Percentiles rank a stretch among this genome's conserved stretches.
These are phyloP conservation scores for Umbelopsis isabellina DNA, from an alignment of 192 early-diverging fungal species.

Conservation along the genomic window DNA sequence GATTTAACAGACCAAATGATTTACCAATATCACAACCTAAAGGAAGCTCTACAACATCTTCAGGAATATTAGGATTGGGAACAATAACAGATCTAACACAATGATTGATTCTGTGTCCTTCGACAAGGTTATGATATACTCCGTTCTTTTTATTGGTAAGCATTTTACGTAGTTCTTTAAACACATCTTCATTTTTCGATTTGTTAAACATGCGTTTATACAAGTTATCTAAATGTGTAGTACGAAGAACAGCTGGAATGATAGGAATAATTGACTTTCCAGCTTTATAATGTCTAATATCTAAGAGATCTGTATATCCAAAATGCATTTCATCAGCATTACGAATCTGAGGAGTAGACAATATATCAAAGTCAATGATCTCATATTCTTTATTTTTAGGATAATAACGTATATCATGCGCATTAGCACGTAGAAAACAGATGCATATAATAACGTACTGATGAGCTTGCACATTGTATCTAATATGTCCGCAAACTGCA, in stretches of 20 bases:
- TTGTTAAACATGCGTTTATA: constrained; percentile 17
- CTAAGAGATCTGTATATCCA: constrained; percentile 26
- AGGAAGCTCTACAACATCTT: constrained; percentile 9
- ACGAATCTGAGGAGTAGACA: background rate
- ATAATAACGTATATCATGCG: constrained; percentile 24
- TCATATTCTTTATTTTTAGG: constrained; percentile 6
- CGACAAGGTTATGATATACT: constrained; percentile 26
- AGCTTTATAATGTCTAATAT: constrained; percentile 21
- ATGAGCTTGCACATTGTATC: constrained; percentile 11
- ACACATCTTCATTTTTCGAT: constrained; percentile 21
- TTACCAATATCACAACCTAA: background rate
- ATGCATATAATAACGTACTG: constrained; percentile 15
- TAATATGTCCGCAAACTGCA: background rate
- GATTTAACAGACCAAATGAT: background rate
- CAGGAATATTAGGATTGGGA: constrained; percentile 21
- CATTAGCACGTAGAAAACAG: constrained; percentile 12
- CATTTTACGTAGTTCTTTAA: constrained; percentile 10
- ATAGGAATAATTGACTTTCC: background rate
- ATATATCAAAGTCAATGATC: constrained; percentile 16
- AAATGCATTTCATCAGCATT: constrained; percentile 22
- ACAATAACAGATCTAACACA: constrained; percentile 24
- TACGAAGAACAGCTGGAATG: background rate
- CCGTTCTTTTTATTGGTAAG: constrained; percentile 22
- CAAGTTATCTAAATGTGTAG: background rate
- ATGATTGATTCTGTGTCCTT: constrained; percentile 31